Evolutionary conservation across 176 grass and related monocot species (phyloP).

Genomic region (Lolium rigidum): DNA sequence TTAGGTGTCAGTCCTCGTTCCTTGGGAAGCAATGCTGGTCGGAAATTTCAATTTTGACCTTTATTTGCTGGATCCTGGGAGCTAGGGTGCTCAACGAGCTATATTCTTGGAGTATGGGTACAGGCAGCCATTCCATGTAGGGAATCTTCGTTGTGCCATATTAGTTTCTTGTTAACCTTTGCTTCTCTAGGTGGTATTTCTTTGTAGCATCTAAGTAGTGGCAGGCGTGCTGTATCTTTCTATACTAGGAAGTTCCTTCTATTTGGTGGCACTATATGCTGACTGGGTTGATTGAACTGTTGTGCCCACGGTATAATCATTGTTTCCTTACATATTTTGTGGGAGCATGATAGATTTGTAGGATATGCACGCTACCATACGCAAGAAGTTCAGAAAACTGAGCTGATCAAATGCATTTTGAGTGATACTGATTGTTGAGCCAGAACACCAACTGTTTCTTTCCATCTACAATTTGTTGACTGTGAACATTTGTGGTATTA

Average conservation of each 20-base stretch:
- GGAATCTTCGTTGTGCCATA: not conserved
- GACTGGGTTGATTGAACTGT: not conserved
- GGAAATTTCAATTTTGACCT: not conserved
- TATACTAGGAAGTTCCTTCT: not conserved
- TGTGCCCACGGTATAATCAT: not conserved
- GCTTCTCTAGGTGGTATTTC: not conserved
- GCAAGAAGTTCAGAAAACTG: not conserved
- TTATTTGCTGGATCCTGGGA: not conserved
- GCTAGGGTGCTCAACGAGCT: not conserved
- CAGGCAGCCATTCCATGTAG: not conserved
- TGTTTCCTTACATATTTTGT: not conserved
- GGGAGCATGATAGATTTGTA: conserved; percentile 3
- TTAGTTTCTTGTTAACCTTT: conserved; percentile 18
- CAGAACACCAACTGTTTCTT: not conserved
- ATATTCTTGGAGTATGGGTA: not conserved
- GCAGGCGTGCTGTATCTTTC: not conserved
- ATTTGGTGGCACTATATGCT: not conserved
- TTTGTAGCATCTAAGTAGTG: not conserved
- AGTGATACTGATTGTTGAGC: not conserved
- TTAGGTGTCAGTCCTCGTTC: not conserved
- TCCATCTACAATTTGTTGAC: not conserved
- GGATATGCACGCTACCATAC: not conserved
- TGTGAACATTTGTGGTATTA: not conserved
- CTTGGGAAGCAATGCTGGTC: conserved; percentile 17
- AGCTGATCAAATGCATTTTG: not conserved